A percentile compares a stretch with the other conserved stretches of the same genome.
Evolutionary conservation across 257 asterid species (phyloP).

Genomic region (Penstemon newberryi): DNA sequence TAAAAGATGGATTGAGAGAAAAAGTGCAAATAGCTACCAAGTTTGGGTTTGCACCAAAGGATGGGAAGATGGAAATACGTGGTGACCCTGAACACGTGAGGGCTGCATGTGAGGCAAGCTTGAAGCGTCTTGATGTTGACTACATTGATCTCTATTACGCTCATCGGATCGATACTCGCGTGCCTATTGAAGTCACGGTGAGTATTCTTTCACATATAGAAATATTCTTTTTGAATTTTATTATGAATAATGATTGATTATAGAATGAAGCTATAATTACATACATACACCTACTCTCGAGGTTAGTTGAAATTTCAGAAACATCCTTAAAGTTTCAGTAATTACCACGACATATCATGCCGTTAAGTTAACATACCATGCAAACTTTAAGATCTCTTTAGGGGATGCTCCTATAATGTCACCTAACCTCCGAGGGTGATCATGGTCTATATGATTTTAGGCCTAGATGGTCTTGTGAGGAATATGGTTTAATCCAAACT

Average conservation of each 20-base stretch:
- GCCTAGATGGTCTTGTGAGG: not conserved
- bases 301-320: too few relatives aligned
- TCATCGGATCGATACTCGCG: conserved; percentile 39
- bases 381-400: not conserved
- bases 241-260: too few relatives aligned
- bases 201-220: not conserved
- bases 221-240: too few relatives aligned
- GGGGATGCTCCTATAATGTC: not conserved
- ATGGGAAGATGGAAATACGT: conserved; percentile 5
- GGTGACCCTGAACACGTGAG: conserved; percentile 41
- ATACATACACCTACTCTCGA: too few relatives aligned
- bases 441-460: not conserved
- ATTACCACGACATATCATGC: too few relatives aligned
- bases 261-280: too few relatives aligned
- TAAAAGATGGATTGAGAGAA: conserved; percentile 31
- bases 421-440: not conserved
- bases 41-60: conserved; percentile 25
- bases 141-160: conserved; percentile 39
- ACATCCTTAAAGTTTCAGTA: too few relatives aligned
- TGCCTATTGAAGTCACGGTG: conserved; percentile 42
- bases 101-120: conserved; percentile 36
- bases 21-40: conserved; percentile 40
- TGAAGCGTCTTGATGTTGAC: conserved; percentile 33
- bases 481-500: too few relatives aligned
- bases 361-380: too few relatives aligned